These are phyloP conservation scores for Lachnellula willkommii DNA, from an alignment of 2,329 filamentous ascomycete genomes.

Conservation along the genomic window DNA sequence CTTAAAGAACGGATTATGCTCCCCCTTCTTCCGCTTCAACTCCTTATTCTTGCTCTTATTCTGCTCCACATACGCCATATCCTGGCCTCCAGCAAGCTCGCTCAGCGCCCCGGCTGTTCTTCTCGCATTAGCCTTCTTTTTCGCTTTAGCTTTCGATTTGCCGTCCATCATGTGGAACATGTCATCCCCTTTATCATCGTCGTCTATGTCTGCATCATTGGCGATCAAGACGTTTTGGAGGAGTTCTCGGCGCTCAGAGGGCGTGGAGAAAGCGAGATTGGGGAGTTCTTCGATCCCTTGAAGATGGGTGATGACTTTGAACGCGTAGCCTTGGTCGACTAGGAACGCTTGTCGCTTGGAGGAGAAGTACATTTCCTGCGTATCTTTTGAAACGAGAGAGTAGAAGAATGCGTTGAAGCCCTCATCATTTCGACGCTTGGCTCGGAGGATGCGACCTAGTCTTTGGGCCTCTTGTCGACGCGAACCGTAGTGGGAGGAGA, in stretches of 20 bases:
- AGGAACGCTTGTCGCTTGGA: slow-evolving; percentile 95
- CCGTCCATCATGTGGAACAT: slow-evolving; percentile 49
- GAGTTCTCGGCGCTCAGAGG: slow-evolving; percentile 76
- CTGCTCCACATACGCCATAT: slow-evolving; percentile 94
- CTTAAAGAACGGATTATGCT: slow-evolving; percentile 58
- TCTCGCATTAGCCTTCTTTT: slow-evolving; percentile 56
- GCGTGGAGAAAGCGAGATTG: slow-evolving; percentile 72
- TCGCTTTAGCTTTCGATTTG: slow-evolving; percentile 40
- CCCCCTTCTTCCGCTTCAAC: slow-evolving; percentile 55
- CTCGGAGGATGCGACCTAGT: slow-evolving; percentile 85
- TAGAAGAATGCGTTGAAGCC: slow-evolving; percentile 99
- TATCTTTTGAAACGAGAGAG: slow-evolving; percentile 94
- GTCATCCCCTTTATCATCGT: slow-evolving; percentile 49
- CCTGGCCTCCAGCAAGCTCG: slow-evolving; percentile 83
- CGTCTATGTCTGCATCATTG: slow-evolving; percentile 54
- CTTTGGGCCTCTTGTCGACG: slow-evolving; percentile 94
- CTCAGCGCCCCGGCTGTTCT: slow-evolving; percentile 80
- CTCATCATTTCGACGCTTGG: slow-evolving; percentile 93
- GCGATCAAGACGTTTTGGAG: slow-evolving; percentile 86
- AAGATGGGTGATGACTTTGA: slow-evolving; percentile 96
- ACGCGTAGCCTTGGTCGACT: slow-evolving; percentile 96
- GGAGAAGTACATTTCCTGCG: slow-evolving; percentile 96
- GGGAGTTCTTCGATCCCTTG: slow-evolving; percentile 83
- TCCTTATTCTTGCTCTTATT: slow-evolving; percentile 67
- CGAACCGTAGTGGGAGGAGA: slow-evolving; percentile 95